Conservation (phyloP, 768 basidiomycete genomes). For the Suillus spraguei region DNA sequence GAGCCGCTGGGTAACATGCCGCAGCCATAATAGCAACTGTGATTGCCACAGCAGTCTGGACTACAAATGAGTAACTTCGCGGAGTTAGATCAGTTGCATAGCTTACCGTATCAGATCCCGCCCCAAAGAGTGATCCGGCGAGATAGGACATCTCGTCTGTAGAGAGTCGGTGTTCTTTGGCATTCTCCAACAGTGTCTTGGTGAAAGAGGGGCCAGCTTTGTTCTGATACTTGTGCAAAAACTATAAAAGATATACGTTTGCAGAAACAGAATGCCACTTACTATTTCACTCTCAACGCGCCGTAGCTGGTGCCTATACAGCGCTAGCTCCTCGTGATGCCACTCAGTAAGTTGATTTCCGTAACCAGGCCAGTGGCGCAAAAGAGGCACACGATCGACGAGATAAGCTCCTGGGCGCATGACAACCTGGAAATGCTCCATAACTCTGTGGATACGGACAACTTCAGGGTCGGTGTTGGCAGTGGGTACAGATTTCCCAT, state of each 20-base stretch:
- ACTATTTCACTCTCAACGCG: neutral
- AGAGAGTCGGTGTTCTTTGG: neutral
- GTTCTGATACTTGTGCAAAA: neutral
- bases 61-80: neutral
- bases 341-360: neutral
- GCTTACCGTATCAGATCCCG: neutral
- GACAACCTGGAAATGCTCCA: neutral
- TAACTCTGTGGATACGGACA: neutral
- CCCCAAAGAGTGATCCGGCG: neutral
- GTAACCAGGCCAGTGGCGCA: constrained; percentile 2
- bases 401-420: constrained; percentile 3
- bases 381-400: constrained; percentile 1
- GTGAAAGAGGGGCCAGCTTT: neutral
- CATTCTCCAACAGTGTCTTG: neutral
- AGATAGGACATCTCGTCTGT: neutral
- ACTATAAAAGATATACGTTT: neutral
- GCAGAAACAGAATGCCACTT: neutral
- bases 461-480: neutral
- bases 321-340: neutral
- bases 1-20: neutral
- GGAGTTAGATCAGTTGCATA: neutral
- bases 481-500: neutral
- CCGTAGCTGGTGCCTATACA: neutral
- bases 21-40: neutral
- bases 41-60: neutral